Evolutionary conservation across 257 asterid species (phyloP).

Genomic region (Gardenia jasminoides): DNA sequence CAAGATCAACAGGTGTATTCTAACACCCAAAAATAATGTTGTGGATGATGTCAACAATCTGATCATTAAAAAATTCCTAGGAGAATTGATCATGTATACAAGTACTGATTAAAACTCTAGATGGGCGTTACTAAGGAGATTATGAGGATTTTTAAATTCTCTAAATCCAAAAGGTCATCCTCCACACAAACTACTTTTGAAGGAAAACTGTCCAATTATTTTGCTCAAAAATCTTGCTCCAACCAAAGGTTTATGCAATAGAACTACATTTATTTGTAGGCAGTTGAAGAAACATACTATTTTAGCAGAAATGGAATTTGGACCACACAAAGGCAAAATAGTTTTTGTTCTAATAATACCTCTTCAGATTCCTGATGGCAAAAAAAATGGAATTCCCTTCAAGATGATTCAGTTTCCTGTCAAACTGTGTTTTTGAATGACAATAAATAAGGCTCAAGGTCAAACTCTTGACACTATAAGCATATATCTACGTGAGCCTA

Average conservation of each 20-base stretch:
- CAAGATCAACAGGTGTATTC: background rate
- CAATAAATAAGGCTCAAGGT: background rate
- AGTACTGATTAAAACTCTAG: background rate
- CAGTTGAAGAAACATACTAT: background rate
- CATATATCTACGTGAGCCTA: no score
- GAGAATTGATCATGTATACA: background rate
- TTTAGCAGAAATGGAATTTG: background rate
- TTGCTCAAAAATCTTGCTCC: background rate
- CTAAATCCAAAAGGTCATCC: background rate
- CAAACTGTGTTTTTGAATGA: background rate
- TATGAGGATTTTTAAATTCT: background rate
- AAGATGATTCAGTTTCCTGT: background rate
- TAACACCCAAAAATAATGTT: background rate
- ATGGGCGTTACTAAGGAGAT: background rate
- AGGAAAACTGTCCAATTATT: background rate
- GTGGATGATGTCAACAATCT: background rate
- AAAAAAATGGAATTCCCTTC: background rate
- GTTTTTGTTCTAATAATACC: background rate
- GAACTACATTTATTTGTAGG: slow-evolving; percentile 2
- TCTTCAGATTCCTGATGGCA: background rate
- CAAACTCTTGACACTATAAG: no score
- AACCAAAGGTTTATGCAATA: background rate
- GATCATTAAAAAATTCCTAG: background rate
- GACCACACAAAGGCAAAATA: background rate
- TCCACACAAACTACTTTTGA: background rate